Conservation (phyloP, 441 rosid genomes). For the Bocquillonia castaneifolia region DNA sequence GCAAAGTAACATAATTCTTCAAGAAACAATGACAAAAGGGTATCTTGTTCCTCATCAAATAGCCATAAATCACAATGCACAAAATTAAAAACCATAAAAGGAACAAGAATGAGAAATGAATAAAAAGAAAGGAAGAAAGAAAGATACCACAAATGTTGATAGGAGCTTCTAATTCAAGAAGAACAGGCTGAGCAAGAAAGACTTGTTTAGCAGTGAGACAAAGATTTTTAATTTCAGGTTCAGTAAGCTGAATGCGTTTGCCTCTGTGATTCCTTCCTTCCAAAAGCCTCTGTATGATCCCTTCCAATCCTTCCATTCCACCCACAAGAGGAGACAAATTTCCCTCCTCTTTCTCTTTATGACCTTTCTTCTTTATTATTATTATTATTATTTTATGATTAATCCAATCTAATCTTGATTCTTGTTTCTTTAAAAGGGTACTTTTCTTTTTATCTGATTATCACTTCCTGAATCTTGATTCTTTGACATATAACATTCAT, state of each 20-base stretch:
- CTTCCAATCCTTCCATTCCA: constrained; percentile 46
- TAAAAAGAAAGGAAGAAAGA: not conserved
- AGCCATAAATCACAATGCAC: not conserved
- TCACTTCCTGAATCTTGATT: not conserved
- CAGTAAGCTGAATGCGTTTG: constrained; percentile 34
- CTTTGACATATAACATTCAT: not conserved
- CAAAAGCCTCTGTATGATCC: constrained; percentile 37
- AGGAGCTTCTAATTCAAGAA: constrained; percentile 51
- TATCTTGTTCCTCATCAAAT: not conserved
- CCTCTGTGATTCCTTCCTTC: constrained; percentile 38
- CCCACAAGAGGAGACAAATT: constrained; percentile 11
- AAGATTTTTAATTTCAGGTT: constrained; percentile 44
- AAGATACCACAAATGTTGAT: constrained; percentile 48
- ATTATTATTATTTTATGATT: not conserved
- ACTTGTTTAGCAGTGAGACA: constrained; percentile 46
- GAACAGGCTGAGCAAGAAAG: constrained; percentile 48
- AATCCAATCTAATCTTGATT: not conserved
- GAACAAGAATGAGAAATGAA: not conserved
- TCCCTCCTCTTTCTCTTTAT: constrained; percentile 10
- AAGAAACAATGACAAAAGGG: not conserved
- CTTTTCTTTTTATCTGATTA: not conserved
- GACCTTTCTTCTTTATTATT: not conserved
- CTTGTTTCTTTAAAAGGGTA: not conserved
- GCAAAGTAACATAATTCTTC: too few relatives aligned
- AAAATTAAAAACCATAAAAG: not conserved